Base-by-base conservation (phyloP, 768 basidiomycete species). In the Suillus subaureus region DNA sequence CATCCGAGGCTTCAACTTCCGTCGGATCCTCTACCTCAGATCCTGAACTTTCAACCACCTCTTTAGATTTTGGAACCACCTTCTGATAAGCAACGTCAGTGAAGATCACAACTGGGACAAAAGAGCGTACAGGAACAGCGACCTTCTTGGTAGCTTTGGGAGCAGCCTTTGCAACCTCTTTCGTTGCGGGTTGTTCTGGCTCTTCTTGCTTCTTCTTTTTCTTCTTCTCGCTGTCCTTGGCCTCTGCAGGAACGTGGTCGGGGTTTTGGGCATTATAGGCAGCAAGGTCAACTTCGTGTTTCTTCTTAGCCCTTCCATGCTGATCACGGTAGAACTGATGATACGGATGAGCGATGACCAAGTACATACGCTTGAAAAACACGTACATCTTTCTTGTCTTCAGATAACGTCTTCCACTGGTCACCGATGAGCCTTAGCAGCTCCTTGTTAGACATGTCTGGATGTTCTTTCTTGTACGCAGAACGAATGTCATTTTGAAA, bases 401-500 rank as follows among this genome's bases (percentile, higher is more conserved):
- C 81, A 21, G 83, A 69, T 82, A 98, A 86, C 3, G 76, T 77
- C 39, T 80, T 80, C 96, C 96, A 99, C 67, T 85, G 83, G 64
- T 87, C 85, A 18, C 90, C 83, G 68, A 97, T 92, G 70, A 90
- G 73, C 40, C 74, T 74, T 71, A 97, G 79, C 43, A 97, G 78
- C 64, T 96, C 94, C 45, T 84, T 75, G 74, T 97, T 89, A 43
- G 84, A 77, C 65, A 94, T 76, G 11, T 80, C 77, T 12, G 92
- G 90, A 74, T 91, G 79, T 70, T 83, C 77, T 45, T 82, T 81
- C 80, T 90, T 89, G 70, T 96, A 82, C 64, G 86, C 82, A 66
- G 86, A 85, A 75, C 95, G 90, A 62, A 95, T 84, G 16, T 92
- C 91, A 74, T 97, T 97, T 80, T 98, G 97, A 84, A 91, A 99